These are phyloP conservation scores for Boechera retrofracta DNA, from an alignment of 345 rosid genomes.

Conservation along the genomic window DNA sequence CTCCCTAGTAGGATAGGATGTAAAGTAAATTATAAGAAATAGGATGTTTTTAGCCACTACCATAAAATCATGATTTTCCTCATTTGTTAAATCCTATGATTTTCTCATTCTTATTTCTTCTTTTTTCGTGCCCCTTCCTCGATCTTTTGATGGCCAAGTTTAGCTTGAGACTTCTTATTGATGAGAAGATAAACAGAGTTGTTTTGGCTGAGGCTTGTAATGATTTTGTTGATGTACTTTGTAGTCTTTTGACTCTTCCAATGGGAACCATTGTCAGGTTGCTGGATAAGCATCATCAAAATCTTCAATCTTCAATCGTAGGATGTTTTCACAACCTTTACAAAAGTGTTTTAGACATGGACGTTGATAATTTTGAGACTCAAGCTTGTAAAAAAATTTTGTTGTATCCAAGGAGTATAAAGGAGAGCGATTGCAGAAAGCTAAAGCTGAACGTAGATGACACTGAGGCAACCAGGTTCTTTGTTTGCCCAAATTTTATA, in stretches of 20 bases:
- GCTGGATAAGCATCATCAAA: conserved; percentile 23
- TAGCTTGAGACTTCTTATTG: conserved; percentile 40
- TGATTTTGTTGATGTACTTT: conserved; percentile 43
- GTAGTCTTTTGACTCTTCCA: conserved; percentile 37
- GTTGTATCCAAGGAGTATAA: conserved; percentile 27
- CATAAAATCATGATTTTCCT: too few relatives aligned
- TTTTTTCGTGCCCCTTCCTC: background rate
- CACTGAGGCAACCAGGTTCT: conserved; percentile 28
- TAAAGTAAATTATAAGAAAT: too few relatives aligned
- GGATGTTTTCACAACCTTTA: conserved; percentile 43
- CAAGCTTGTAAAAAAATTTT: conserved; percentile 28
- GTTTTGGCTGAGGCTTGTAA: conserved; percentile 43
- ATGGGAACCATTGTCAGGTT: conserved; percentile 39
- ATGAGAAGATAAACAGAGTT: conserved; percentile 32
- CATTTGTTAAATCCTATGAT: too few relatives aligned
- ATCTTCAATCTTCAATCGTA: background rate
- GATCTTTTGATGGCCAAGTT: conserved; percentile 36
- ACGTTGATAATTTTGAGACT: conserved; percentile 3
- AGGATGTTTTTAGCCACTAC: too few relatives aligned
- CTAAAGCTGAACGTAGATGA: conserved; percentile 23
- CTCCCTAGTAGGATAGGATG: too few relatives aligned
- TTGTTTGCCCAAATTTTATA: conserved; percentile 1
- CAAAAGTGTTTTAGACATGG: conserved; percentile 31
- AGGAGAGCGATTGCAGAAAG: background rate
- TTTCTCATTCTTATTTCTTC: too few relatives aligned